Evolutionary conservation across 139 green algal genomes (phyloP), one percentile per base, ranked within the genome.

Genomic region (Auxenochlorella pyrenoidosa): DNA sequence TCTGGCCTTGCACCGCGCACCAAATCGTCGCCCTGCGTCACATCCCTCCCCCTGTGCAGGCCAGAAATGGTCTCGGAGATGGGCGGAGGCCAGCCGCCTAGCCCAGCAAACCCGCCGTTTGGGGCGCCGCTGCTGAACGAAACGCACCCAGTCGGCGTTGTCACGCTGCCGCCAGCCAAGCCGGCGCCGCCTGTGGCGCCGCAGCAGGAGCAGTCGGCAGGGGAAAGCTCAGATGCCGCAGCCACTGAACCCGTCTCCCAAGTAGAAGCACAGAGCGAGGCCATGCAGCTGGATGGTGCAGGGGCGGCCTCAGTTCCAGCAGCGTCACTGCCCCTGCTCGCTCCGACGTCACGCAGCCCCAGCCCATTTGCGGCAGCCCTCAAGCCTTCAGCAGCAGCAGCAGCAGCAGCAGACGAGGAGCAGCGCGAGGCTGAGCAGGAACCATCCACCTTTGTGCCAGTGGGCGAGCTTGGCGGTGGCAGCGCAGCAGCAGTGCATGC

Each of bases 11-110:
- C 54, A 22, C 13, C 32, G 66, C 66, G 66, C 19, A 8, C 66
- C 66, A 30, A 24, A 0, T 38, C 36, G 0, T 51, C 19, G 5
- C 8, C 21, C 36, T 43, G 0, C 68, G 0, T 24, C n/a, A 2
- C 41, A 16, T 51, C 51, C 5, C 36, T 6, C 19, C 6, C 18
- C 40, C 72, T 41, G 16, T 59, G 72, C 78, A 83, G 78, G 54
- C 78, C 78, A 71, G 78, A 21, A 34, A 83, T 83, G 78, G 78
- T 71, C 78, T 83, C 78, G 54, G 78, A 83, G 78, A 38, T 47
- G 51, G 51, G 51, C 36, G 51, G 78, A 36, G 78, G 78, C 51
- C 78, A 65, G 44, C 75, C 75, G 75, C 75, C 75, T 38, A 83
- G 78, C 78, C 78, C 78, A 24, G n/a, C 68, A 36, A 40, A 21